A percentile compares a stretch with the other conserved stretches of the same genome.
phyloP scores from a whole-genome alignment of 176 grass and related monocot genomes.

The Triticum monococcum region DNA sequence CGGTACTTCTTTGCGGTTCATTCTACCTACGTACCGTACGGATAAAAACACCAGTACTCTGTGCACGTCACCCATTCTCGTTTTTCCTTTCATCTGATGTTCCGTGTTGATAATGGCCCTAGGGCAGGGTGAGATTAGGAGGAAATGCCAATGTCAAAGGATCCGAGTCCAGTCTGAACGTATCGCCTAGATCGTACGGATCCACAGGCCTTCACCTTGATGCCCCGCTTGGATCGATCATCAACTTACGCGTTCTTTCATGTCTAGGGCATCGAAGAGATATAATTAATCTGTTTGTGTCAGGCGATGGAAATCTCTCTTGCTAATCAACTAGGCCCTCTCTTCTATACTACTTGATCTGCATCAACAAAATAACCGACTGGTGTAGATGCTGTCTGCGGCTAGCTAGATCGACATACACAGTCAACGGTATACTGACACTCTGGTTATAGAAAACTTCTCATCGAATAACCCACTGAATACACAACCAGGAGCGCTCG shows the following conservation, averaged over 20 bases:
- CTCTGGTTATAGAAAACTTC: not conserved
- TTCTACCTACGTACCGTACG: no score
- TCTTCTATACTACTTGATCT: not conserved
- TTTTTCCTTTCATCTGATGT: no score
- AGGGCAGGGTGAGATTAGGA: no score
- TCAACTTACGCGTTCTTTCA: not conserved
- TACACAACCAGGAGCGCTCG: not conserved
- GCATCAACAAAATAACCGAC: not conserved
- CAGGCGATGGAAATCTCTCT: not conserved
- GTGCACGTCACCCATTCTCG: no score
- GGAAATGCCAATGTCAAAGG: no score
- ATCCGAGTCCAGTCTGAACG: no score
- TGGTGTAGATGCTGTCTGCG: not conserved
- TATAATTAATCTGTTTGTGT: not conserved
- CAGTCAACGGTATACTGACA: slow-evolving; percentile 11
- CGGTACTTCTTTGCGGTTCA: no score
- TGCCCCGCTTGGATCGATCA: no score
- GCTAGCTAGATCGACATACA: not conserved
- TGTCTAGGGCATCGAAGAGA: not conserved
- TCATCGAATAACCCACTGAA: slow-evolving; percentile 16
- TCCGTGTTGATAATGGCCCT: no score
- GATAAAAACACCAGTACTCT: no score
- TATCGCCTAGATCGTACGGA: no score
- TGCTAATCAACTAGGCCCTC: not conserved
- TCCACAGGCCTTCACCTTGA: no score